phyloP scores from a whole-genome alignment of 495 filamentous ascomycete genomes.

The Lasiosphaeria ovina region DNA sequence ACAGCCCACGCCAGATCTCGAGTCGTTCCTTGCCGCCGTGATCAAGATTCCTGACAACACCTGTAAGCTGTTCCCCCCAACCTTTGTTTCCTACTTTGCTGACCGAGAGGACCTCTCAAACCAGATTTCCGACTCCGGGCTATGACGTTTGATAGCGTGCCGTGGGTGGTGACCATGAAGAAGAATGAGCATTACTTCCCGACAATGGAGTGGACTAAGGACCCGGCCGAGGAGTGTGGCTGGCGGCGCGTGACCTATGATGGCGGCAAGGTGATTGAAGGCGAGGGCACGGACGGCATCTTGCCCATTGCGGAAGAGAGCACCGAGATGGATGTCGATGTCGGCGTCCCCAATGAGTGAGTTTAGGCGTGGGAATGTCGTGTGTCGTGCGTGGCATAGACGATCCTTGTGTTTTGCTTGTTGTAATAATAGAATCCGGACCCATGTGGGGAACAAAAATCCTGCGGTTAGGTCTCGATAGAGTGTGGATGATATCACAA shows the following conservation, averaged over 20 bases:
- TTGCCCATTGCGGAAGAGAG: constrained; percentile 28
- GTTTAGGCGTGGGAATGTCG: too few species aligned
- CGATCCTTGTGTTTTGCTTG: too few species aligned
- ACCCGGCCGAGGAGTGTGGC: constrained; percentile 57
- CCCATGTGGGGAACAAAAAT: too few species aligned
- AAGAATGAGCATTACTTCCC: constrained; percentile 99
- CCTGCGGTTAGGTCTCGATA: too few species aligned
- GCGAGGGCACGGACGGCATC: constrained; percentile 47
- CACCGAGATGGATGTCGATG: constrained; percentile 31
- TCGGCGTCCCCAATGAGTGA: not conserved
- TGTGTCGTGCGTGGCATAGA: too few species aligned
- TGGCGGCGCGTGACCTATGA: constrained; percentile 75
- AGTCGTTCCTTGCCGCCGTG: constrained; percentile 73
- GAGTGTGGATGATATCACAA: too few species aligned
- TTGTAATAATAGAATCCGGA: too few species aligned
- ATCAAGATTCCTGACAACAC: constrained; percentile 91
- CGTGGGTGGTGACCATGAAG: constrained; percentile 98
- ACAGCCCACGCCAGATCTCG: constrained; percentile 73
- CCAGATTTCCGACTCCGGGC: constrained; percentile 86
- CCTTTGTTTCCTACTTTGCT: constrained; percentile 5
- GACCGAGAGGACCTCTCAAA: not conserved
- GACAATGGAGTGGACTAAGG: constrained; percentile 82
- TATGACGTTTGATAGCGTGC: constrained; percentile 95
- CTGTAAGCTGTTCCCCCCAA: constrained; percentile 49
- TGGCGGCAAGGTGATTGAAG: constrained; percentile 50